phyloP scores from a whole-genome alignment of 2,329 filamentous ascomycete genomes.

The Apiospora phragmitis region DNA sequence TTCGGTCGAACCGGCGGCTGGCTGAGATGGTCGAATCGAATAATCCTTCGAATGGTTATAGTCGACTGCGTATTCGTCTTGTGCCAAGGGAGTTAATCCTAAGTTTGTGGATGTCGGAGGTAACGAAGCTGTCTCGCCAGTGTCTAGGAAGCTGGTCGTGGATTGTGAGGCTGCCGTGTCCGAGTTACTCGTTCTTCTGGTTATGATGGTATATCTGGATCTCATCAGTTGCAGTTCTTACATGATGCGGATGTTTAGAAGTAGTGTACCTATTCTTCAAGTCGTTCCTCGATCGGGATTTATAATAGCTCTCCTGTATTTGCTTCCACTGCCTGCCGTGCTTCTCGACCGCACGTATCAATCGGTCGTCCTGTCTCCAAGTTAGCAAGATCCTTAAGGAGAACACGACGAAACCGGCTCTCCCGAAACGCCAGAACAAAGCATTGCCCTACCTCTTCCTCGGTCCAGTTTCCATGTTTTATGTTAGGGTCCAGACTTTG shows the following conservation, averaged over 20 bases:
- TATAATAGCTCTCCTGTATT: conserved; percentile 21
- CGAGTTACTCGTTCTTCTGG: conserved; percentile 4
- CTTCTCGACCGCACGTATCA: conserved; percentile 19
- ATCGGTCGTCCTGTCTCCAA: conserved; percentile 18
- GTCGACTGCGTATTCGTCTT: neutral
- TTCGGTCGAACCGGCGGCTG: neutral
- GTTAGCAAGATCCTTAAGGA: neutral
- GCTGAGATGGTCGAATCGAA: neutral
- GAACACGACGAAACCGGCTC: neutral
- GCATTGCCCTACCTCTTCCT: conserved; percentile 20
- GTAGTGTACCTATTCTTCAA: conserved; percentile 22
- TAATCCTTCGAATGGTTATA: neutral
- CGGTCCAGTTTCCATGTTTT: conserved; percentile 26
- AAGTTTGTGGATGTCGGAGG: neutral
- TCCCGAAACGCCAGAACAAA: neutral
- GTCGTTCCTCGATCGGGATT: conserved; percentile 23
- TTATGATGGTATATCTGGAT: conserved; percentile 15
- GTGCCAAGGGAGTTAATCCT: neutral
- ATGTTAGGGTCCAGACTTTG: conserved; percentile 42
- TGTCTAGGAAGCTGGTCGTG: neutral
- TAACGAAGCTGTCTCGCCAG: neutral
- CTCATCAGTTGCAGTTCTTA: neutral
- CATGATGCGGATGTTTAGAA: accelerated
- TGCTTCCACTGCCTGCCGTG: conserved; percentile 25
- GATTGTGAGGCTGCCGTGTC: neutral